These are phyloP conservation scores for Aquilaria yunnanensis DNA, from an alignment of 345 rosid species.

Conservation along the genomic window DNA sequence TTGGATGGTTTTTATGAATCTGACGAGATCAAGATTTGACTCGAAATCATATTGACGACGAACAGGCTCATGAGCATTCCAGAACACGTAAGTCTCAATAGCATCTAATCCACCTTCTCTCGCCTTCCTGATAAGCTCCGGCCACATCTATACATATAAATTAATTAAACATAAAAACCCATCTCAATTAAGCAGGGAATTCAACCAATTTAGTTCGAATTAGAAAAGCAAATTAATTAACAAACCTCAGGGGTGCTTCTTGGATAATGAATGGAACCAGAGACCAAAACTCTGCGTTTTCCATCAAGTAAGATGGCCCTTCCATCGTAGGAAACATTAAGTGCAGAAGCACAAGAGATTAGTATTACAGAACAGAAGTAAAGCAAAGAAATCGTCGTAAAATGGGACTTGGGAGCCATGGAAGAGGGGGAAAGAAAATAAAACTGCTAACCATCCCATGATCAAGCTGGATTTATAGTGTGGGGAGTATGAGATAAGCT, in stretches of 20 bases:
- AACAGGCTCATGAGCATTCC: constrained; percentile 57
- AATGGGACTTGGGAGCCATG: neutral
- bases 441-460: no score
- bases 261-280: constrained; percentile 69
- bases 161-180: neutral
- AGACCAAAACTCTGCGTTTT: constrained; percentile 39
- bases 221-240: no score
- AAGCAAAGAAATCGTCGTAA: neutral
- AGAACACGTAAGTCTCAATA: constrained; percentile 61
- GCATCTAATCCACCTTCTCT: constrained; percentile 65
- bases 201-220: neutral
- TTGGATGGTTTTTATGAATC: constrained; percentile 55
- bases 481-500: no score
- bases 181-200: neutral
- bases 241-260: constrained; percentile 52
- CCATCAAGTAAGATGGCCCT: constrained; percentile 52
- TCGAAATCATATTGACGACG: constrained; percentile 49
- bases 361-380: neutral
- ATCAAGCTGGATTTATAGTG: no score
- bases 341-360: constrained; percentile 6
- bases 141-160: constrained; percentile 52
- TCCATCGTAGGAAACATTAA: constrained; percentile 30
- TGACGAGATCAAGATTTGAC: constrained; percentile 42
- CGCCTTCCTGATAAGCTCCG: constrained; percentile 43
- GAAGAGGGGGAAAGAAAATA: neutral